Evolutionary conservation across 1,139 yeast genomes (phyloP), one percentile per base, ranked within the genome.

Genomic region (Yamadazyma aaseri): DNA sequence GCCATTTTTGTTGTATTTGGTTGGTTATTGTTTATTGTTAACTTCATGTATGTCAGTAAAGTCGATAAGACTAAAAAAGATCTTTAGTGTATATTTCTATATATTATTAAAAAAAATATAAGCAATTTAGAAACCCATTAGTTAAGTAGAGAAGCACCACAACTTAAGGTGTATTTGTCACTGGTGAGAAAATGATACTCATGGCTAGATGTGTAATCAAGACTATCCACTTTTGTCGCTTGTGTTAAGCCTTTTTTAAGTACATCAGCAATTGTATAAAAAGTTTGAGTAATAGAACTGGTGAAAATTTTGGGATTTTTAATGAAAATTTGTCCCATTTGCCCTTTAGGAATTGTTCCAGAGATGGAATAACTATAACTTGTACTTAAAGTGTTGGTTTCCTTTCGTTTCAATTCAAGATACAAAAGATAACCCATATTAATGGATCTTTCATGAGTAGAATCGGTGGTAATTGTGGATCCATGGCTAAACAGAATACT

Each of bases 11-110:
- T 92, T 16, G 79, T 84, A 25, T 50, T 65, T 27, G 83, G 83
- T 1, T 94, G 96, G 95, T 53, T 86, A 31, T 49, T 76, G 23
- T 92, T 94, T 57, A 78, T 86, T 14, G 59, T 78, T 30, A 66
- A 83, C 47, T 92, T 81, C 60, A 60, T 83, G 32, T 77, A 71
- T 47, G 62, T 70, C 29, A 60, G 70, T 29, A 60, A 56, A 32
- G 53, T 57, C 25, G 55, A 63, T 41, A 24, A 32, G 21, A 42
- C 37, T 28, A 65, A 64, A 53, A 66, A 66, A 45, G 54, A 65
- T 46, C 42, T 52, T 35, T 61, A 56, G 42, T 20, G 29, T 15
- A 12, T 26, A 25, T 21, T 20, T 30, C 28, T 17, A 34, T 29
- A 18, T 29, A 26, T 12, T 21, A 26, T 17, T 22, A 16, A 26